Base-by-base conservation (phyloP, 2,329 filamentous ascomycete genomes). In the Fragosphaeria purpurea region DNA sequence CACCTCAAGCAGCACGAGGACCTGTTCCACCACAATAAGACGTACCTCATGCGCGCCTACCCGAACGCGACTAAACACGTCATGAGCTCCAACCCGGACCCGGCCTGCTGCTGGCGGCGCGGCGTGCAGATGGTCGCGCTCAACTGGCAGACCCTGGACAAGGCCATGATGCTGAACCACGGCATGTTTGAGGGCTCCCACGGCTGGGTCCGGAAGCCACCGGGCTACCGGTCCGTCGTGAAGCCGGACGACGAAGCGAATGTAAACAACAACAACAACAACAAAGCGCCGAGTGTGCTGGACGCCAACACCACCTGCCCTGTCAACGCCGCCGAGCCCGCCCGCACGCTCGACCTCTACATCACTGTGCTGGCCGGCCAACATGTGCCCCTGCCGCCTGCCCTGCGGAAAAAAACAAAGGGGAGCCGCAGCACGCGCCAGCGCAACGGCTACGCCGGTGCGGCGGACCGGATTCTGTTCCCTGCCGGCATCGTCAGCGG, bases 71-170 rank as follows among this genome's bases (percentile, higher is more conserved):
- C 79, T 54, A 82, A 90, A 38, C 58, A 59, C 38, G 76, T 96
- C 48, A 82, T 84, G 60, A 96, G 90, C 43, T 88, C 86, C n/a
- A 98, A 98, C 63, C 93, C 93, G 41, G 90, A 97, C 60, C 93
- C 93, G 1, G 83, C 89, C 56, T 82, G 82, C 42, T 94, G 89
- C 63, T 98, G 93, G 93, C 82, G 89, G 46, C 83, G 87, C 48
- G 93, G 93, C 33, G 90, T 96, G 22, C 93, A 98, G 66, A 97
- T 98, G 91, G 90, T 88, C 5, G 91, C 93, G 13, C 77, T 97
- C 65, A 98, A 98, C 65, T 97, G 93, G 91, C 93, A 98, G 67
- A 91, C 85, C 3, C 85, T 90, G 58, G 91, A 97, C 63, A 81
- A 93, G 51, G 87, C 88, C 42, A 94, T 96, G 79, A 94, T 97